Base-by-base conservation (phyloP, 306 rosid genomes). In the Malus fusca region DNA sequence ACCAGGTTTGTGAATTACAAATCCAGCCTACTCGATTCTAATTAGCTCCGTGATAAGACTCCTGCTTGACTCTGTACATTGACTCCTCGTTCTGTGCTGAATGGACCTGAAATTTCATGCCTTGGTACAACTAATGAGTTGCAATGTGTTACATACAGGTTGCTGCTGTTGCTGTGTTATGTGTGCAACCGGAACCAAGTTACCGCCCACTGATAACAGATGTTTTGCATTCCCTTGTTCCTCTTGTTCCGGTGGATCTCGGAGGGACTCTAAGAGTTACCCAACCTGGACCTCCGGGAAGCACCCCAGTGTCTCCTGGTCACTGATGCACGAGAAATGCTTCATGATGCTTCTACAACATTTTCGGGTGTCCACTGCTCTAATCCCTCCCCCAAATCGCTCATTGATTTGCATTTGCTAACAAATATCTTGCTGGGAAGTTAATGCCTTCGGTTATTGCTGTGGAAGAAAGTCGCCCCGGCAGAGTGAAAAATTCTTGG, bases 151-250 rank as follows among this genome's bases (percentile, higher is more conserved):
- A 6, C 66, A 46, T 63, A 75, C 76, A 95, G 97, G 97, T 90
- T 72, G 97, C 99, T 72, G 99, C 97, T 31, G 97, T 95, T 3
- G 98, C 98, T 8, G 97, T 95, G 88, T 66, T 95, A 22, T 95
- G 98, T 53, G 97, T 95, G 77, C 98, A 95, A 80, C 96, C 98
- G 6, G 98, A 95, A 65, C 97, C 97, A 1, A 88, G 97, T 81
- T 95, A 95, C 73, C 91, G 97, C 0, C 99, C 97, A 0, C 75
- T 95, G 65, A 95, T 95, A 64, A 89, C 91, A 5, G 97, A 95
- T 75, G 97, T 95, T 69, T 80, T 95, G 56, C 99, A 95, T 74
- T 92, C 99, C 3, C 99, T 95, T 21, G 56, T 89, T 65, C 99
- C 99, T 75, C 93, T 95, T 52, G 96, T 95, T 69, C 97, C 96